phyloP scores from a whole-genome alignment of 2,329 filamentous ascomycete species.

The Exophiala sideris region DNA sequence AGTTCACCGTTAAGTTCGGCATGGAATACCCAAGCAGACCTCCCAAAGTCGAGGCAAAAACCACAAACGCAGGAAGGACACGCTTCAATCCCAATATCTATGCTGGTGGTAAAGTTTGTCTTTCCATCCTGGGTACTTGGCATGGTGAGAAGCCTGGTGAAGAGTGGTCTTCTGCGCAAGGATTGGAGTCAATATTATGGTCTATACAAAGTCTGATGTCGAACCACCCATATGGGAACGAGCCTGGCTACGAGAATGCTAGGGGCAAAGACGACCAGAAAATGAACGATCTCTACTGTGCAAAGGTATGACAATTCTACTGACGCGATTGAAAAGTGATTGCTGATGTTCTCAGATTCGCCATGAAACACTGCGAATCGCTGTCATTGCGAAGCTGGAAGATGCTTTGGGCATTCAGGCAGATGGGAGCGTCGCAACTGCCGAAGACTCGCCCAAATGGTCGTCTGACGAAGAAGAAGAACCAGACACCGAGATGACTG shows the following conservation, averaged over 20 bases:
- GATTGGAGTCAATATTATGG: slow-evolving; percentile 86
- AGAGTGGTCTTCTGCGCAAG: slow-evolving; percentile 95
- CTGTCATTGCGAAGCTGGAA: slow-evolving; percentile 82
- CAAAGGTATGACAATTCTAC: slow-evolving; percentile 58
- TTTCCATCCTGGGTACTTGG: slow-evolving; percentile 97
- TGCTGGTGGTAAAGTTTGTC: slow-evolving; percentile 81
- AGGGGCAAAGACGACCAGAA: slow-evolving; percentile 67
- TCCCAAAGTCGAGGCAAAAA: slow-evolving; percentile 63
- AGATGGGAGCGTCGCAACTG: slow-evolving; percentile 43
- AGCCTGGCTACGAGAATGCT: slow-evolving; percentile 84
- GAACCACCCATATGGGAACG: slow-evolving; percentile 88
- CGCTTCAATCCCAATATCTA: slow-evolving; percentile 99
- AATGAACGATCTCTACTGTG: slow-evolving; percentile 69
- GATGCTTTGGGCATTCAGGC: slow-evolving; percentile 65
- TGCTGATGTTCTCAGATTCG: slow-evolving; percentile 60
- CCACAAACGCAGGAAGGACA: slow-evolving; percentile 82
- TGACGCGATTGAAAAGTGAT: not conserved
- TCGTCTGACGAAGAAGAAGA: slow-evolving; percentile 36
- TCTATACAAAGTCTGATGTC: slow-evolving; percentile 98
- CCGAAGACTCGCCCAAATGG: not conserved
- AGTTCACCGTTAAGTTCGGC: slow-evolving; percentile 55
- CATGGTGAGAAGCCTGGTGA: slow-evolving; percentile 75
- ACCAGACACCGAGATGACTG: slow-evolving; percentile 41
- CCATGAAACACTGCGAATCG: slow-evolving; percentile 83
- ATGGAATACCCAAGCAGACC: slow-evolving; percentile 72